phyloP scores from a whole-genome alignment of 2,329 filamentous ascomycete species.

The Xylariales sp. region DNA sequence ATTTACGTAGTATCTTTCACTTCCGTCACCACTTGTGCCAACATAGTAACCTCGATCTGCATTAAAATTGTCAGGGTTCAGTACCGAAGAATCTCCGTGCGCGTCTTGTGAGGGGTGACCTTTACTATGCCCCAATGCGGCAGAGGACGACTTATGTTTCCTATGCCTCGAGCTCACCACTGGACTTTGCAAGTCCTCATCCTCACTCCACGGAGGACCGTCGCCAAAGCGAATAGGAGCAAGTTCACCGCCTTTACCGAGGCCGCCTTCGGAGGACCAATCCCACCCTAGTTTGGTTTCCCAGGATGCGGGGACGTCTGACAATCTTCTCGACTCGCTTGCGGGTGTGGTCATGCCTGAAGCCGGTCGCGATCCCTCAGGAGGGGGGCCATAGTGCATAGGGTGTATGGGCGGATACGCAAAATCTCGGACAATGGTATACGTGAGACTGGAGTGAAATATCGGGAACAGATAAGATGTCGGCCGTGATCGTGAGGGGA shows the following conservation, averaged over 20 bases:
- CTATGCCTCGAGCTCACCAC: constrained; percentile 81
- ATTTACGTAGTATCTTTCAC: constrained; percentile 70
- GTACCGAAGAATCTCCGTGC: constrained; percentile 31
- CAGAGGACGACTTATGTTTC: constrained; percentile 72
- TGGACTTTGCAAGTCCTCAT: constrained; percentile 90
- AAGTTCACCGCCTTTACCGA: constrained; percentile 64
- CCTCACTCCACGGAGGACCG: constrained; percentile 90
- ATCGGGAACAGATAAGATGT: constrained; percentile 76
- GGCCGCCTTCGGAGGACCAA: constrained; percentile 46
- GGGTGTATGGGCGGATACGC: constrained; percentile 81
- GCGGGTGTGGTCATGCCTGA: constrained; percentile 82
- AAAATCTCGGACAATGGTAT: constrained; percentile 93
- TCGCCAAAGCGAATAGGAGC: constrained; percentile 81
- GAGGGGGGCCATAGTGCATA: constrained; percentile 89
- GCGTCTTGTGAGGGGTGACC: constrained; percentile 40
- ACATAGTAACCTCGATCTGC: constrained; percentile 63
- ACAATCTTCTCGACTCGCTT: constrained; percentile 76
- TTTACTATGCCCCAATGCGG: constrained; percentile 41
- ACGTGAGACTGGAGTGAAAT: constrained; percentile 80
- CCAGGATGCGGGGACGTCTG: constrained; percentile 75
- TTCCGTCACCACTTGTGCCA: constrained; percentile 64
- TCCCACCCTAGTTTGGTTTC: constrained; percentile 63
- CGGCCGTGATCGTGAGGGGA: constrained; percentile 68
- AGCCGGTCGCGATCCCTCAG: constrained; percentile 63
- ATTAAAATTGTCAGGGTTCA: constrained; percentile 48